phyloP scores from a whole-genome alignment of 768 basidiomycete species.

The Boletus vermiculosoides region DNA sequence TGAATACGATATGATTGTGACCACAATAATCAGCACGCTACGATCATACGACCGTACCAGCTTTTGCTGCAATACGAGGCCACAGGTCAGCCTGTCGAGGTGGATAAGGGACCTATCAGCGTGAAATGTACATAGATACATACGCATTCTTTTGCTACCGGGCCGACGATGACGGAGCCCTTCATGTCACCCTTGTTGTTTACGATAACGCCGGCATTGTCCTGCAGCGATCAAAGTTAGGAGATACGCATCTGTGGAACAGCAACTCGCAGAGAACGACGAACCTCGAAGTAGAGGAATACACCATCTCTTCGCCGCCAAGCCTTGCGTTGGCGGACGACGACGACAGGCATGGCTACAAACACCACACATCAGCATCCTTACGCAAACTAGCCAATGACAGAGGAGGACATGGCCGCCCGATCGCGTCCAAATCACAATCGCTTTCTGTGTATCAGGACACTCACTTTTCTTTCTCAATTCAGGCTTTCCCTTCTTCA shows the following conservation, averaged over 20 bases:
- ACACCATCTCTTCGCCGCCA: constrained; percentile 99
- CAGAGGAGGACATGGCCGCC: too few relatives aligned
- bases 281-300: constrained; percentile 95
- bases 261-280: constrained; percentile 15
- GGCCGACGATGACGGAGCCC: constrained; percentile 94
- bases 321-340: constrained; percentile 96
- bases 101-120: not conserved
- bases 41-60: constrained; percentile 91
- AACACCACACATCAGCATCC: constrained; percentile 6
- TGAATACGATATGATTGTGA: constrained; percentile 9
- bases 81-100: constrained; percentile 82
- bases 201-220: constrained; percentile 96
- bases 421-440: not conserved
- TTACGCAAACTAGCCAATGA: not conserved
- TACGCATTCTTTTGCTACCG: constrained; percentile 99
- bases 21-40: constrained; percentile 12
- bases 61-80: constrained; percentile 99
- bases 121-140: constrained; percentile 31
- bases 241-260: not conserved
- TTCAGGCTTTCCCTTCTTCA: constrained; percentile 99
- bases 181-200: constrained; percentile 99
- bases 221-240: constrained; percentile 40
- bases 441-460: not conserved
- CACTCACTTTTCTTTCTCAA: constrained; percentile 97
- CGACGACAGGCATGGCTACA: constrained; percentile 93